Evolutionary conservation across 768 basidiomycete species (phyloP).

Genomic region (Antrodiella citrinella): DNA sequence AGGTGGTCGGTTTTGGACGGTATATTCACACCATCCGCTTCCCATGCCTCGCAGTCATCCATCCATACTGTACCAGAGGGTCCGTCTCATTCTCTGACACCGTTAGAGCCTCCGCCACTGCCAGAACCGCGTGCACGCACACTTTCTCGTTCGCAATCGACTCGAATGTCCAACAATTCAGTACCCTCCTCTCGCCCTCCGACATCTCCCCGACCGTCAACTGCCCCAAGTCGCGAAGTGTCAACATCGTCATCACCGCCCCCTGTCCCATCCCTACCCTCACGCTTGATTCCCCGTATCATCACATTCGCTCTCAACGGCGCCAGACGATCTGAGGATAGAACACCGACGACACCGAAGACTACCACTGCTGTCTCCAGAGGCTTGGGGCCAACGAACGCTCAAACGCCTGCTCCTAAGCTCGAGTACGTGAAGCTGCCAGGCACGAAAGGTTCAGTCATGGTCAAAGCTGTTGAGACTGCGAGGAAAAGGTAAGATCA

Average conservation of each 20-base stretch:
- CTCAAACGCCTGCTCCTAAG: conserved; percentile 66
- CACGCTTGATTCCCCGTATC: conserved; percentile 66
- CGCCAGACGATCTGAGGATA: conserved; percentile 52
- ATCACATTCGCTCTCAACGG: conserved; percentile 52
- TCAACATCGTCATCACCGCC: conserved; percentile 15
- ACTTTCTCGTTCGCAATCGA: conserved; percentile 17
- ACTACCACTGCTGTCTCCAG: conserved; percentile 27
- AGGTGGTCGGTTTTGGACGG: conserved; percentile 68
- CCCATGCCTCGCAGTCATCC: conserved; percentile 16
- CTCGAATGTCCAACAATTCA: conserved; percentile 9
- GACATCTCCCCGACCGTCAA: conserved; percentile 24
- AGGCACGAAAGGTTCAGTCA: conserved; percentile 77
- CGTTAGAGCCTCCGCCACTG: background rate
- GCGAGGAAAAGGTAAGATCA: conserved; percentile 72
- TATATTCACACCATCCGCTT: conserved; percentile 26
- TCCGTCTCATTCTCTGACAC: background rate
- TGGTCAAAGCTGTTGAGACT: conserved; percentile 86
- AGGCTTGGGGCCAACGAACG: background rate
- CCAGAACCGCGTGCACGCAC: conserved; percentile 6
- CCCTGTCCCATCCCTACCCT: conserved; percentile 29
- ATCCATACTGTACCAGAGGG: conserved; percentile 14
- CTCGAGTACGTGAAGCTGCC: conserved; percentile 90
- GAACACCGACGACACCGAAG: conserved; percentile 26
- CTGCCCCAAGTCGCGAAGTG: conserved; percentile 20
- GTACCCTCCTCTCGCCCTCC: conserved; percentile 7